Conservation (phyloP, 257 asterid species). For the Eucommia ulmoides region DNA sequence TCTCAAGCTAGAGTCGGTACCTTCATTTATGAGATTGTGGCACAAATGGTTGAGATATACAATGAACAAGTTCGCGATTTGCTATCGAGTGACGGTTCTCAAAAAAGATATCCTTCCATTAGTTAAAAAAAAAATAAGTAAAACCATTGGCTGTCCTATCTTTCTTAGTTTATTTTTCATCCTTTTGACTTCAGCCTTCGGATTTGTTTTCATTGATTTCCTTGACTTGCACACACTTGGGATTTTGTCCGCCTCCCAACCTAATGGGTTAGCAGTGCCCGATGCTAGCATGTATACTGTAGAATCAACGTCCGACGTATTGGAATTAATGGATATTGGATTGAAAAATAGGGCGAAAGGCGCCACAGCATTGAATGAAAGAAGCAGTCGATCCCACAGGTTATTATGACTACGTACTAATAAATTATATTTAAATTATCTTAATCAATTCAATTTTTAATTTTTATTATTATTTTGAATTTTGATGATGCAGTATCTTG, state of each 20-base stretch:
- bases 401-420: constrained; percentile 6
- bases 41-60: constrained; percentile 92
- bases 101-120: constrained; percentile 70
- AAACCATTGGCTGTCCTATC: too few relatives aligned
- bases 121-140: too few relatives aligned
- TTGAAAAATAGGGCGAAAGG: constrained; percentile 77
- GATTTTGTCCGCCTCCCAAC: constrained; percentile 45
- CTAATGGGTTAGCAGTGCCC: constrained; percentile 84
- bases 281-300: constrained; percentile 71
- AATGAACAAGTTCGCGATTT: constrained; percentile 98
- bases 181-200: background rate
- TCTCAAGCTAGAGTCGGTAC: constrained; percentile 48
- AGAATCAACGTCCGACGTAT: constrained; percentile 46
- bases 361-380: constrained; percentile 75
- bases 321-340: constrained; percentile 74
- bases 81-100: constrained; percentile 49
- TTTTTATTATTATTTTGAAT: background rate
- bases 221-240: constrained; percentile 84
- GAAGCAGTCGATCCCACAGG: constrained; percentile 99
- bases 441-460: background rate
- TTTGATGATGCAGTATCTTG: constrained; percentile 38
- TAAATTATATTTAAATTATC: background rate
- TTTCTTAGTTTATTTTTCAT: background rate
- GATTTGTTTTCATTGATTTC: constrained; percentile 18
- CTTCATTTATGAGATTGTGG: constrained; percentile 60